Conservation (phyloP, 106 monocot genomes). For the Allium cepa region DNA sequence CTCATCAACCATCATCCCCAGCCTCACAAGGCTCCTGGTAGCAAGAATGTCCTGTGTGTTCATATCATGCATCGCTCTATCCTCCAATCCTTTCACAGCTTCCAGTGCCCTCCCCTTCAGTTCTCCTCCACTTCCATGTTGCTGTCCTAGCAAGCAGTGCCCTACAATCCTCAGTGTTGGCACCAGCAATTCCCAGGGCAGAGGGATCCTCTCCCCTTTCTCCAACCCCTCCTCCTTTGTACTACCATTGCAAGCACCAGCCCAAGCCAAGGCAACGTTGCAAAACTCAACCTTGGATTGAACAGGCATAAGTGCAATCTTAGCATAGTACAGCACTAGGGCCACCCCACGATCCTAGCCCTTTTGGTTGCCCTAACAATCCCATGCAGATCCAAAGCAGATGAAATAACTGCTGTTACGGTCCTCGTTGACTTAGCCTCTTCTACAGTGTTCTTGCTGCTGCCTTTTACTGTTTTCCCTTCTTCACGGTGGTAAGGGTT, state of each 20-base stretch:
- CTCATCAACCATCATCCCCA: conserved; percentile 28
- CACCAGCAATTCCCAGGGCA: conserved; percentile 77
- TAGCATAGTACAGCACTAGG: conserved; percentile 55
- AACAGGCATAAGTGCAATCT: conserved; percentile 41
- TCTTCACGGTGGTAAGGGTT: conserved; percentile 44
- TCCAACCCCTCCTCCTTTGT: not conserved
- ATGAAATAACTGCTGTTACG: conserved; percentile 32
- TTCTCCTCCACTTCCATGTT: conserved; percentile 12
- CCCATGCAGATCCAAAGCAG: conserved; percentile 37
- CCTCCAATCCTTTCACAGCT: conserved; percentile 32
- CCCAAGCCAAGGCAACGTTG: conserved; percentile 44
- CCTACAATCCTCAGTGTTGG: conserved; percentile 51
- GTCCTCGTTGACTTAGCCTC: conserved; percentile 2
- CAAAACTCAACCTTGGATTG: conserved; percentile 61
- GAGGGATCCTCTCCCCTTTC: conserved; percentile 33
- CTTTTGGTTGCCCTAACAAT: conserved; percentile 50
- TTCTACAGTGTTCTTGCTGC: not conserved
- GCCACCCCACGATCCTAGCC: conserved; percentile 46
- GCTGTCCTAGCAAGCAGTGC: conserved; percentile 46
- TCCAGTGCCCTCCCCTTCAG: conserved; percentile 21
- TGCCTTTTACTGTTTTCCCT: not conserved
- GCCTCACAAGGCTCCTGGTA: conserved; percentile 36
- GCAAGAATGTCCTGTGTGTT: conserved; percentile 42
- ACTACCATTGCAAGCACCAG: conserved; percentile 12
- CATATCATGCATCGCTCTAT: conserved; percentile 47